phyloP scores from a whole-genome alignment of 768 basidiomycete species.

The Lactarius trivialis region DNA sequence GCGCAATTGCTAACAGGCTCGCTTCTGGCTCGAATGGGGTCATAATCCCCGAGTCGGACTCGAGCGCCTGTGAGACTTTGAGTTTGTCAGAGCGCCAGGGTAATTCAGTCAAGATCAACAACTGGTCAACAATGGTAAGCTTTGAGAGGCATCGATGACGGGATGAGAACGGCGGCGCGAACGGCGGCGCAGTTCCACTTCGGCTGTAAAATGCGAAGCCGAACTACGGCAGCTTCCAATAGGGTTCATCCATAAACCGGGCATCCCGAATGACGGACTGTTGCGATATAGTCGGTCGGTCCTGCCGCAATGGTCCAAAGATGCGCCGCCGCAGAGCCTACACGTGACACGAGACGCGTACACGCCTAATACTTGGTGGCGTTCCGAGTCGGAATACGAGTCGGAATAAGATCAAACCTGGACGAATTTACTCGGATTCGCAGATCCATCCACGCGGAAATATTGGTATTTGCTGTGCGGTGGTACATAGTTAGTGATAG shows the following conservation, averaged over 20 bases:
- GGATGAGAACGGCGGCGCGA: background rate
- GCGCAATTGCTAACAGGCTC: background rate
- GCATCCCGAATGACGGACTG: background rate
- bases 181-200: background rate
- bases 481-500: background rate
- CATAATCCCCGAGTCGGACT: background rate
- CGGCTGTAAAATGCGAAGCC: background rate
- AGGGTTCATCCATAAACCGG: background rate
- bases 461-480: background rate
- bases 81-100: background rate
- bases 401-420: background rate
- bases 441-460: background rate
- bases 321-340: background rate
- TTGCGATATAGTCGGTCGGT: background rate
- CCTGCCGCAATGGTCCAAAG: background rate
- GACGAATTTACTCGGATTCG: background rate
- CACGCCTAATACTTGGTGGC: background rate
- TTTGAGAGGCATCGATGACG: background rate
- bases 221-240: background rate
- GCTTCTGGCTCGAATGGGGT: background rate
- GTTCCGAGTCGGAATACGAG: conserved; percentile 10
- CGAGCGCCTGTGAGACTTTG: background rate
- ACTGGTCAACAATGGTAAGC: background rate
- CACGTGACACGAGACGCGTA: background rate
- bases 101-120: background rate